These are phyloP conservation scores for Apophysomyces trapeziformis DNA, from an alignment of 371 early-diverging fungal genomes.

Conservation along the genomic window DNA sequence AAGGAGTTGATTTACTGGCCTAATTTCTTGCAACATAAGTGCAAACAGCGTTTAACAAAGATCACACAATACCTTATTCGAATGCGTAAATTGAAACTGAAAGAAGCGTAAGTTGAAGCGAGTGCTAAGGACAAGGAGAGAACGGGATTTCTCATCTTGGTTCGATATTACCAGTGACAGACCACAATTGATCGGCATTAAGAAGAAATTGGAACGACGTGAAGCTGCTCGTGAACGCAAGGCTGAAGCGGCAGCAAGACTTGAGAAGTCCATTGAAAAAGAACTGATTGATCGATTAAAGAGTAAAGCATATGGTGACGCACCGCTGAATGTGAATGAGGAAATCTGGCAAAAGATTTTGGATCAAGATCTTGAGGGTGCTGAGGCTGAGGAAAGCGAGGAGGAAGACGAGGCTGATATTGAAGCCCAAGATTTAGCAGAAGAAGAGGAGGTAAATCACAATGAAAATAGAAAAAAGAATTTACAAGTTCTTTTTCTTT, in stretches of 20 bases:
- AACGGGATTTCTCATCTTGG: too few relatives aligned
- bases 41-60: constrained; percentile 98
- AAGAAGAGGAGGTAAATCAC: constrained; percentile 44
- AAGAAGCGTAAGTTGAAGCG: constrained; percentile 64
- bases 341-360: constrained; percentile 82
- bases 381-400: constrained; percentile 76
- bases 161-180: constrained; percentile 40
- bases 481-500: too few relatives aligned
- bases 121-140: background rate
- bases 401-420: constrained; percentile 68
- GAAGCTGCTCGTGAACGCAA: constrained; percentile 92
- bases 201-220: constrained; percentile 93
- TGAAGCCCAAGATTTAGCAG: constrained; percentile 59
- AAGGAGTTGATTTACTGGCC: constrained; percentile 95
- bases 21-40: constrained; percentile 91
- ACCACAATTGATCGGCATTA: constrained; percentile 86
- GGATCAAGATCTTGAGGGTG: constrained; percentile 69
- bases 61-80: constrained; percentile 96
- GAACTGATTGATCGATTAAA: constrained; percentile 96
- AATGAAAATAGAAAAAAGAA: too few relatives aligned
- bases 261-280: constrained; percentile 97
- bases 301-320: constrained; percentile 92
- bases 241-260: constrained; percentile 92
- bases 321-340: constrained; percentile 90
- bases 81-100: constrained; percentile 90